A percentile compares a stretch with the other conserved stretches of the same genome.
These are phyloP conservation scores for Lactarius vividus DNA, from an alignment of 768 basidiomycete genomes.

Conservation along the genomic window DNA sequence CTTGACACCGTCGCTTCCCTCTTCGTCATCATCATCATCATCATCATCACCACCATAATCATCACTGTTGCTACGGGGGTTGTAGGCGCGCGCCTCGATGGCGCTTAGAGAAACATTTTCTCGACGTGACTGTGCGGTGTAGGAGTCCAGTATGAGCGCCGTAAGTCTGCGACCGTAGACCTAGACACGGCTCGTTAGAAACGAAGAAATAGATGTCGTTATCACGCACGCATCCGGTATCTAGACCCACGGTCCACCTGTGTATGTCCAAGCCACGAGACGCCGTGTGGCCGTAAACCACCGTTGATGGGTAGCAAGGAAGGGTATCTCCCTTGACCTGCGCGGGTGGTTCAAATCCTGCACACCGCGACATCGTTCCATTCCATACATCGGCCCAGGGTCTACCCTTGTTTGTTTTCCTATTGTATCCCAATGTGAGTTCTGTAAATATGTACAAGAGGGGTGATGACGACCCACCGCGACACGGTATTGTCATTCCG, in stretches of 20 bases:
- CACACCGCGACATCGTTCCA: constrained; percentile 55
- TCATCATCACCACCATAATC: constrained; percentile 21
- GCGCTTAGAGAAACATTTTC: neutral
- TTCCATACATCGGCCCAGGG: constrained; percentile 83
- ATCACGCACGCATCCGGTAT: constrained; percentile 76
- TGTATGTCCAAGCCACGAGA: constrained; percentile 76
- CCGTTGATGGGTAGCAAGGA: constrained; percentile 68
- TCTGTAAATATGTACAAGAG: neutral
- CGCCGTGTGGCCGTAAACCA: constrained; percentile 89
- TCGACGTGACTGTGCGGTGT: neutral
- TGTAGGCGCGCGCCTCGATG: neutral
- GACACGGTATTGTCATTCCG: constrained; percentile 39
- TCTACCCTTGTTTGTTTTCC: constrained; percentile 46
- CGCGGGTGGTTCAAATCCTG: constrained; percentile 40
- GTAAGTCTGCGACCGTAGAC: constrained; percentile 61
- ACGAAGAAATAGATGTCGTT: neutral
- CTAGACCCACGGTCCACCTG: constrained; percentile 81
- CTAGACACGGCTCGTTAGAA: constrained; percentile 32
- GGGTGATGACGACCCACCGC: constrained; percentile 34
- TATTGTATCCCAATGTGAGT: constrained; percentile 13
- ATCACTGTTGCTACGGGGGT: neutral
- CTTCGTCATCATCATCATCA: constrained; percentile 30
- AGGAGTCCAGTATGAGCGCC: constrained; percentile 56
- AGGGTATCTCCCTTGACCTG: constrained; percentile 35
- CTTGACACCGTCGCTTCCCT: constrained; percentile 29